These are phyloP conservation scores for Truncatella angustata DNA, from an alignment of 2,329 filamentous ascomycete species.

Conservation along the genomic window DNA sequence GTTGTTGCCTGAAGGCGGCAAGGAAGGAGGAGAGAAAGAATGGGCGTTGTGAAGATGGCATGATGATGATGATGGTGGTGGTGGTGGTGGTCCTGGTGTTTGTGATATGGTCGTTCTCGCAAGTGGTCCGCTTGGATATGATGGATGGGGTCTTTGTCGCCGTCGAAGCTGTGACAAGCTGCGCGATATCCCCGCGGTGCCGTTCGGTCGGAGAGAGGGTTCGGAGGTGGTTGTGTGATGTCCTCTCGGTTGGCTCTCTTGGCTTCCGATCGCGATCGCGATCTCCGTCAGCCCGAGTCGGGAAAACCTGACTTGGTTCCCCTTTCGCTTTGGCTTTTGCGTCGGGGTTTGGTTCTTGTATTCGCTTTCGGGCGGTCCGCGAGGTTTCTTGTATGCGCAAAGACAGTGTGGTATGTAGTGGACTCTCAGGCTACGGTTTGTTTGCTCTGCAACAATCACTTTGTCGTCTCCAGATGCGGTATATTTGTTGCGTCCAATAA, in stretches of 20 bases:
- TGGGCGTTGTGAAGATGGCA: slow-evolving; percentile 32
- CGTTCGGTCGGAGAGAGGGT: not conserved
- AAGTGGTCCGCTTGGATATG: too few relatives aligned
- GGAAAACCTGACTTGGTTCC: too few relatives aligned
- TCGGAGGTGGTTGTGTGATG: not conserved
- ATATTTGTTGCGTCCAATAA: not conserved
- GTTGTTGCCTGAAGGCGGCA: slow-evolving; percentile 30
- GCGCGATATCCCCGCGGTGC: not conserved
- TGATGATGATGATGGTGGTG: slow-evolving; percentile 12
- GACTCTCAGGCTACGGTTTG: too few relatives aligned
- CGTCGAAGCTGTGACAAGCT: too few relatives aligned
- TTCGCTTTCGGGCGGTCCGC: too few relatives aligned
- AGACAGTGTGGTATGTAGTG: too few relatives aligned
- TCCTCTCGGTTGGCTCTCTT: not conserved
- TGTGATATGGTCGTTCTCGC: too few relatives aligned
- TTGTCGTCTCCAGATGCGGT: not conserved
- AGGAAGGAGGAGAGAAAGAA: slow-evolving; percentile 33
- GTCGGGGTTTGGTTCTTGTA: too few relatives aligned
- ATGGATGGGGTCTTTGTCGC: too few relatives aligned
- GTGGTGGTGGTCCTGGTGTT: not conserved
- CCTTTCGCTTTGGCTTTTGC: not conserved
- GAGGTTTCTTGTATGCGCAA: too few relatives aligned
- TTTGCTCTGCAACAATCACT: too few relatives aligned
- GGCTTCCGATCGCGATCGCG: slow-evolving; percentile 11
- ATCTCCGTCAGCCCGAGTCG: not conserved